These are phyloP conservation scores for Pyrus communis DNA, from an alignment of 306 rosid species.

Conservation along the genomic window DNA sequence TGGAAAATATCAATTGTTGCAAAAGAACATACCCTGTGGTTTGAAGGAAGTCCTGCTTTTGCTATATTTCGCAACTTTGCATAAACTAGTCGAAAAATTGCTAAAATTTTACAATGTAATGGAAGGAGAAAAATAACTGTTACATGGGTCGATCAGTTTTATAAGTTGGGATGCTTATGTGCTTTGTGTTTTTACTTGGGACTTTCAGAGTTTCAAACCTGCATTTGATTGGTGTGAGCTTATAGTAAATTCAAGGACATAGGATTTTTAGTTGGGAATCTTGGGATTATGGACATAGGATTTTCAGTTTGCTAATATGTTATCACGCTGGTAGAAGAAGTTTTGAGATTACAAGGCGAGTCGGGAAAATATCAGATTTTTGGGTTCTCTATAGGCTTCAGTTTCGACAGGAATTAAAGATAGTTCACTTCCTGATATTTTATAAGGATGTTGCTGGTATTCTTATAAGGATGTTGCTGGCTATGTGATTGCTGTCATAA, in stretches of 20 bases:
- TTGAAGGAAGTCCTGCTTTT: neutral
- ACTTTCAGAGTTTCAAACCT: neutral
- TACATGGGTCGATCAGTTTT: neutral
- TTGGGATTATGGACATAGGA: neutral
- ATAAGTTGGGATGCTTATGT: neutral
- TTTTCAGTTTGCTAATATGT: neutral
- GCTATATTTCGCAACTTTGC: neutral
- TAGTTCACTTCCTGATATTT: neutral
- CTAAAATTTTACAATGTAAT: neutral
- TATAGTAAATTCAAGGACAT: neutral
- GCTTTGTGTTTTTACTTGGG: neutral
- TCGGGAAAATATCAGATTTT: neutral
- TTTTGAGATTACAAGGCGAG: neutral
- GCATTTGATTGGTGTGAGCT: neutral
- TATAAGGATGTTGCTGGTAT: no score
- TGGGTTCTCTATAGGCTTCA: neutral
- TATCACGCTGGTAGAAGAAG: no score
- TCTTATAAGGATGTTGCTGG: neutral
- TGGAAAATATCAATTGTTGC: neutral
- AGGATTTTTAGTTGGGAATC: neutral
- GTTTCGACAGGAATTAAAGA: neutral
- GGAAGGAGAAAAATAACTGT: neutral
- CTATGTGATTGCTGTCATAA: neutral
- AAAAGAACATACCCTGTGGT: neutral
- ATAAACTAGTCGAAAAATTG: neutral